phyloP scores from a whole-genome alignment of 192 early-diverging fungal species.

The Funneliformis geosporum region DNA sequence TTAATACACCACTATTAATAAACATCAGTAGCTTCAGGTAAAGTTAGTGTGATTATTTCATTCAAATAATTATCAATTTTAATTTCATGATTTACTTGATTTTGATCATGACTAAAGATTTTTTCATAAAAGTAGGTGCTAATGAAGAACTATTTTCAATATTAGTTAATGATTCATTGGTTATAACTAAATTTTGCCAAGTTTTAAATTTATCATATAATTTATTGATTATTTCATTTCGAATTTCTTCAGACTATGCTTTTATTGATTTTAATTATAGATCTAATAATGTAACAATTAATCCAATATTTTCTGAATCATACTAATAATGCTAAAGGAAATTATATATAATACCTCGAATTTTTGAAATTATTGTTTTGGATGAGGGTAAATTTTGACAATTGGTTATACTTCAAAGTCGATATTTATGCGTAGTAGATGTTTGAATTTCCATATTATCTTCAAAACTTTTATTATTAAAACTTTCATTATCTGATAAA shows the following conservation, averaged over 20 bases:
- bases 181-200: background rate
- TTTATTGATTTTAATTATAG: background rate
- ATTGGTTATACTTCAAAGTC: background rate
- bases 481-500: background rate
- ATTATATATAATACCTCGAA: background rate
- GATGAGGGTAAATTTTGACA: background rate
- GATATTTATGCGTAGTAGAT: background rate
- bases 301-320: background rate
- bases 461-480: background rate
- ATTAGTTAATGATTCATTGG: background rate
- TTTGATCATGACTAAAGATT: background rate
- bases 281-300: background rate
- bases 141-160: background rate
- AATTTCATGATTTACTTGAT: background rate
- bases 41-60: background rate
- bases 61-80: conserved; percentile 21
- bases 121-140: background rate
- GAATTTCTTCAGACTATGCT: background rate
- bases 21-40: background rate
- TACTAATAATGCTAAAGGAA: background rate
- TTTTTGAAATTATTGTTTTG: conserved; percentile 4
- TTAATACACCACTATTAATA: conserved; percentile 8
- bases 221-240: background rate
- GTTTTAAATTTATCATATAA: conserved; percentile 15
- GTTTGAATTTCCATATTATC: background rate